Evolutionary conservation across 2,329 filamentous ascomycete species (phyloP).

Genomic region (Talaromyces sp.): DNA sequence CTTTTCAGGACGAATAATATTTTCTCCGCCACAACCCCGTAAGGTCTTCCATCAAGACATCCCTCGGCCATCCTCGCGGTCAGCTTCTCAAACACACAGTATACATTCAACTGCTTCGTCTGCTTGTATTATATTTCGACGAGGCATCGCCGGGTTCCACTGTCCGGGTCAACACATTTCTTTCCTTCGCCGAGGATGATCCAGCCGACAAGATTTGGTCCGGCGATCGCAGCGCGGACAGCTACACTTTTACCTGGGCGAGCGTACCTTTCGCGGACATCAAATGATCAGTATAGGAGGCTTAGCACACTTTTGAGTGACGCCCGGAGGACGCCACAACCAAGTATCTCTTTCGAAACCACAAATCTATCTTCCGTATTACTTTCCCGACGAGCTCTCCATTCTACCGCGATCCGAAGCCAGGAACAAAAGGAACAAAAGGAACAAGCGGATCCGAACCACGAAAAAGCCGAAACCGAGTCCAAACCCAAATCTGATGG

Average conservation of each 20-base stretch:
- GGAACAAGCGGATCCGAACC: constrained; percentile 33
- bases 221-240: constrained; percentile 36
- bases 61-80: constrained; percentile 16
- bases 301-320: constrained; percentile 36
- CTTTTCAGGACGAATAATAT: constrained; percentile 22
- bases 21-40: constrained; percentile 20
- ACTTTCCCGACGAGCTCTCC: constrained; percentile 36
- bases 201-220: constrained; percentile 32
- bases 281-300: constrained; percentile 27
- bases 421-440: constrained; percentile 39
- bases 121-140: background rate
- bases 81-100: constrained; percentile 24
- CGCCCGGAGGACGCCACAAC: constrained; percentile 32
- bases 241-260: constrained; percentile 36
- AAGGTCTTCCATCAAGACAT: constrained; percentile 6
- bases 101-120: constrained; percentile 17
- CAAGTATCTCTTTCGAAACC: constrained; percentile 33
- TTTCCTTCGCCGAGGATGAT: constrained; percentile 36
- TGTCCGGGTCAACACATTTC: background rate
- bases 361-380: background rate
- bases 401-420: constrained; percentile 29
- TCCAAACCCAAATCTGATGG: constrained; percentile 48
- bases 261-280: constrained; percentile 30
- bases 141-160: background rate
- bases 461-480: constrained; percentile 27